phyloP scores from a whole-genome alignment of 805 yeast genomes.

The Scheffersomyces stipitis region DNA sequence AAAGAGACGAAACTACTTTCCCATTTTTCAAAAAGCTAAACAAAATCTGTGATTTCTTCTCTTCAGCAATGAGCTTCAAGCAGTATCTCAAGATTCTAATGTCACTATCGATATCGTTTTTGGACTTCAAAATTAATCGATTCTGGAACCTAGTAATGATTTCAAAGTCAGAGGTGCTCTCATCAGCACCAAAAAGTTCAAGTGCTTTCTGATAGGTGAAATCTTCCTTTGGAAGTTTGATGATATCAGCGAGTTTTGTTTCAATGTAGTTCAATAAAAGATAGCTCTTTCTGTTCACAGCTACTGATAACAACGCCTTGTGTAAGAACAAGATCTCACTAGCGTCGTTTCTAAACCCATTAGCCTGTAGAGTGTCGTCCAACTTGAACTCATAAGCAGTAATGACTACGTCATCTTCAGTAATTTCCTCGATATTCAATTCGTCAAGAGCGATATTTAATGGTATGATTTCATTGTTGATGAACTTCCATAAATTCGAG shows the following conservation, averaged over 20 bases:
- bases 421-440: conserved; percentile 40
- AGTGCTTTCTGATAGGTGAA: conserved; percentile 40
- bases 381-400: conserved; percentile 71
- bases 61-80: conserved; percentile 53
- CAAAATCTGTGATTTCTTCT: conserved; percentile 56
- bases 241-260: conserved; percentile 34
- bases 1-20: conserved; percentile 54
- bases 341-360: conserved; percentile 29
- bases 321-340: conserved; percentile 41
- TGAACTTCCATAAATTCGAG: conserved; percentile 16
- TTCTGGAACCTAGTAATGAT: conserved; percentile 54
- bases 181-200: conserved; percentile 47
- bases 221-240: conserved; percentile 22
- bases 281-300: conserved; percentile 55
- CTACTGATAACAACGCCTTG: conserved; percentile 63
- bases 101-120: conserved; percentile 41
- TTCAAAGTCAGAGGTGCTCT: conserved; percentile 56
- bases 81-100: conserved; percentile 58
- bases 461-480: conserved; percentile 36
- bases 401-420: conserved; percentile 62
- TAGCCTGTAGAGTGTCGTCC: conserved; percentile 46
- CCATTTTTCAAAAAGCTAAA: conserved; percentile 61
- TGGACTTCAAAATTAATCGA: conserved; percentile 17
- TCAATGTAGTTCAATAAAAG: conserved; percentile 57
- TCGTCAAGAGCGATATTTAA: conserved; percentile 32